Conservation (phyloP, 2,329 filamentous ascomycete genomes). For the Cercospora sp. region DNA sequence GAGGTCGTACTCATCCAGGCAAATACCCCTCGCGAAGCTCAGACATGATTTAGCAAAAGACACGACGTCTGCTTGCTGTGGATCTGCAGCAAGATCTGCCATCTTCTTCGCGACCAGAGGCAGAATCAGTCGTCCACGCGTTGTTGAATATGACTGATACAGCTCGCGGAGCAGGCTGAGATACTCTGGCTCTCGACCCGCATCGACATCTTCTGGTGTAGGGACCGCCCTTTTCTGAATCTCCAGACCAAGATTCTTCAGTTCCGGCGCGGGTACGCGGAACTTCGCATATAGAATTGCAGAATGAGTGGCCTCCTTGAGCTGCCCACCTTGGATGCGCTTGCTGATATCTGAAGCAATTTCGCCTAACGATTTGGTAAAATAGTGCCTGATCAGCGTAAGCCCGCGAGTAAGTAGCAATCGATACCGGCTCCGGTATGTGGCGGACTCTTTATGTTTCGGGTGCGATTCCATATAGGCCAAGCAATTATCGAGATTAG, state of each 20-base stretch:
- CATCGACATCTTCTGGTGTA: constrained; percentile 41
- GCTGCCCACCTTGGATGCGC: constrained; percentile 64
- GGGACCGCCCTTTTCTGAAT: constrained; percentile 67
- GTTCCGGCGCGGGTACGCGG: constrained; percentile 63
- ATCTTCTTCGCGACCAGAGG: constrained; percentile 65
- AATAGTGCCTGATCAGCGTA: constrained; percentile 67
- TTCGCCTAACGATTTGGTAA: constrained; percentile 63
- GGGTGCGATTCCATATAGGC: constrained; percentile 87
- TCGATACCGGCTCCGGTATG: constrained; percentile 84
- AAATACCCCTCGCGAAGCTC: constrained; percentile 65
- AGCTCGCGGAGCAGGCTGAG: constrained; percentile 66
- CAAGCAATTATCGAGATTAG: constrained; percentile 84
- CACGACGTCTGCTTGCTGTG: constrained; percentile 64
- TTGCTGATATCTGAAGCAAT: constrained; percentile 63
- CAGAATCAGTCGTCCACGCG: constrained; percentile 59
- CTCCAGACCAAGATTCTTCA: constrained; percentile 66
- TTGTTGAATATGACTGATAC: constrained; percentile 63
- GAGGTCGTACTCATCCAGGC: constrained; percentile 66
- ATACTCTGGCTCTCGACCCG: constrained; percentile 64
- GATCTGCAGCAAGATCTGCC: constrained; percentile 57
- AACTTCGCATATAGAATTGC: constrained; percentile 72
- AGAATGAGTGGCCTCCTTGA: constrained; percentile 72
- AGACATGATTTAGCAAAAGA: constrained; percentile 65
- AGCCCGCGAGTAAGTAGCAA: constrained; percentile 71
- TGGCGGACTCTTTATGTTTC: constrained; percentile 81